Base-by-base conservation (phyloP, 1,284 basidiomycete species). In the Trametes polyzona region DNA sequence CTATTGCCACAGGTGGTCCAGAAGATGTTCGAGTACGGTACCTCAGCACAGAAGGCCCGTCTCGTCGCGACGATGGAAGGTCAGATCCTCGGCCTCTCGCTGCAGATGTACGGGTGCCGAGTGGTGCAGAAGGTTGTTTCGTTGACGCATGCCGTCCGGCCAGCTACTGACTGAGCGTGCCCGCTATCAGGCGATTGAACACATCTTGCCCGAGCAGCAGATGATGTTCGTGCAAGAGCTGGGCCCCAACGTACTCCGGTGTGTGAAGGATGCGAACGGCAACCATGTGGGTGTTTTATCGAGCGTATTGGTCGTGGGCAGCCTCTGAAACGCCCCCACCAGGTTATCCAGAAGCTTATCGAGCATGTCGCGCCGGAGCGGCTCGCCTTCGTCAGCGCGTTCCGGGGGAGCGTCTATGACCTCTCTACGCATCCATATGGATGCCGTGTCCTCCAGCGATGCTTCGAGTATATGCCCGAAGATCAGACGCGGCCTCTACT, bases 21-120 rank as follows among this genome's bases (percentile, higher is more conserved):
- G 74, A 98, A 98, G 75, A 76, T 98, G 66, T 92, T 98, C 66
- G 96, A 99, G 72, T 83, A 92, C 68, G 95, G 96, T 23, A 90
- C 87, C 16, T 82, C 85, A 58, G 75, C 79, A 12, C 95, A 96
- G 70, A 91, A 90, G 68, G 82, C 83, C 1, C 74, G 83, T 9
- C 77, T 98, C 41, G 87, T 87, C 1, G 82, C 77, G 52, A 82
- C 86, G 37, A 92, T 99, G 83, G 87, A 94, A 69, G 87, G 87
- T 0, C 87, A 92, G 66, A 81, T 96, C 30, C 76, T 95, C 4
- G 74, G 82, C 10, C 78, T 99, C 42, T 92, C 95, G 2, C 77
- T 93, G 55, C 93, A 98, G 69, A 95, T 97, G 83, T 99, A 99
- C 73, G 96, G 96, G 6, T 99, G 96, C 72, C 84, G 92, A n/a